Base-by-base conservation (phyloP, 2,329 filamentous ascomycete genomes). In the Calonectria ilicicola region DNA sequence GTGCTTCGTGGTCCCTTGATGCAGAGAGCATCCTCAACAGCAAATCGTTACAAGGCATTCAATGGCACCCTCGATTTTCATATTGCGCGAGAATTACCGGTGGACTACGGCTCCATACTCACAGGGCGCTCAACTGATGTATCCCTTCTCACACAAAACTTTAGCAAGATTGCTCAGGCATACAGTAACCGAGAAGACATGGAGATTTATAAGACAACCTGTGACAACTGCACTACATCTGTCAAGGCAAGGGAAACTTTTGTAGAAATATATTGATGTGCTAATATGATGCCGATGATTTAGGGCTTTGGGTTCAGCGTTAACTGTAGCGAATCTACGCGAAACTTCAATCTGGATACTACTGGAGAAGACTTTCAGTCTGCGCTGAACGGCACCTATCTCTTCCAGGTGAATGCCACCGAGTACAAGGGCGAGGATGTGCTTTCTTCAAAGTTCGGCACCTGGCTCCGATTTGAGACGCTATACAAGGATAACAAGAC, bases 361-460 rank as follows among this genome's bases (percentile, higher is more conserved):
- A 62, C 12, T 21, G 42, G 1, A 26, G 1, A 5, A 42, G 32
- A 10, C 15, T 78, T 26, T 3, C 21, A 7, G 42, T 14, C 56
- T 3, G 76, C 75, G 1, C 67, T 78, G 19, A 14, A 62, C 0
- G 75, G 75, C 1, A 49, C 74, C 1, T 29, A 69, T 44, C 47
- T 77, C 5, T 78, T 78, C 6, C 67, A 77, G 40, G 68, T 78
- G 6, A 78, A 78, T 0, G 38, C 76, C 5, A 73, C 73, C 0
- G 76, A 78, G 23, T 78, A 63, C 0, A 69, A 44, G 17, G 75
- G 68, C 2, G 53, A 49, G 8, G 27, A 38, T 0, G 69, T 72
- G 2, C 49, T 64, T 1, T 0, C 35, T 5, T 63, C 74, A 40
- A 29, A 70, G 2, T 51, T 74, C 17, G 76, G 76, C 0, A 29